These are phyloP conservation scores for Ceratocystis cubensis DNA, from an alignment of 2,329 filamentous ascomycete species.

Conservation along the genomic window DNA sequence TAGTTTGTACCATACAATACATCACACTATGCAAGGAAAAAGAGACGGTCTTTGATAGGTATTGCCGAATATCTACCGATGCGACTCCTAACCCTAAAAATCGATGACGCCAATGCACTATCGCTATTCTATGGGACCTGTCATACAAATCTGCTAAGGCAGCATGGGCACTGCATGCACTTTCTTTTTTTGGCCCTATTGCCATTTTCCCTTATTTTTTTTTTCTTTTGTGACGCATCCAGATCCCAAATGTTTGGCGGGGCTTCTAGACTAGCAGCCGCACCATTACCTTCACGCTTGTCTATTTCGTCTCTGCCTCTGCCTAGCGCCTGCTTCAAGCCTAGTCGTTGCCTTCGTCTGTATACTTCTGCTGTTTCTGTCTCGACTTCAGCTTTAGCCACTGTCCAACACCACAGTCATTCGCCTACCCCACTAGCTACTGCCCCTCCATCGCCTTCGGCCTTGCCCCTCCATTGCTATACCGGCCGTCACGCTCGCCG, in stretches of 20 bases:
- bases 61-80: background rate
- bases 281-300: background rate
- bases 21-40: no score
- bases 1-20: no score
- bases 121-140: background rate
- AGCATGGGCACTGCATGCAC: background rate
- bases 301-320: background rate
- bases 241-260: constrained; percentile 17
- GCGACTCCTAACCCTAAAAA: no score
- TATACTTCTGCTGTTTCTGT: background rate
- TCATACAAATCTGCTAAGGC: background rate
- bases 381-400: background rate
- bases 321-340: background rate
- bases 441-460: constrained; percentile 4
- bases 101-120: background rate
- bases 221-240: constrained; percentile 9
- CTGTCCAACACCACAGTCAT: background rate
- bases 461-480: background rate
- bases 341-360: background rate
- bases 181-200: background rate
- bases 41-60: background rate
- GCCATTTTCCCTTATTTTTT: constrained; percentile 8
- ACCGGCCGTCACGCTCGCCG: background rate
- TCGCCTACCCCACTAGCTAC: background rate
- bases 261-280: constrained; percentile 7